A percentile compares a stretch with the other conserved stretches of the same genome.
These are phyloP conservation scores for Podospora conica DNA, from an alignment of 495 filamentous ascomycete genomes.

Conservation along the genomic window DNA sequence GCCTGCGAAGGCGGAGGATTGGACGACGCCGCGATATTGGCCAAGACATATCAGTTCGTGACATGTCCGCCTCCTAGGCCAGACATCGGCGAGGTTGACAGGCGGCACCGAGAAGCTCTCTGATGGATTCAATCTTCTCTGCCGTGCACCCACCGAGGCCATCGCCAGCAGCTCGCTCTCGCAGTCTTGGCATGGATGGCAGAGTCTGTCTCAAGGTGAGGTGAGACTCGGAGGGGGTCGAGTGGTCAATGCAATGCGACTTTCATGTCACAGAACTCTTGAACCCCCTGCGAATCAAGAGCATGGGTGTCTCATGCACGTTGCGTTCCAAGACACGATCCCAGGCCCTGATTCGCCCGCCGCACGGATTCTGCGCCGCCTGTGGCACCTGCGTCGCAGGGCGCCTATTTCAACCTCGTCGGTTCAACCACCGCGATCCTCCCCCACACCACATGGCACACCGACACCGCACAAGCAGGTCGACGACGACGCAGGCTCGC, in stretches of 20 bases:
- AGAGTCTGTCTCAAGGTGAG: conserved; percentile 20
- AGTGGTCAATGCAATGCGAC: conserved; percentile 29
- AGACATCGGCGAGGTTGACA: not conserved
- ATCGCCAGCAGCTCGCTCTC: conserved; percentile 5
- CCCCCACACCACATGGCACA: not conserved
- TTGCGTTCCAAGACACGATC: conserved; percentile 35
- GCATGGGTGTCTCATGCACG: conserved; percentile 34
- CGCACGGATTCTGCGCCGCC: conserved; percentile 25
- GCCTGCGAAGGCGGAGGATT: not conserved
- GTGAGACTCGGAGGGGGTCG: conserved; percentile 26
- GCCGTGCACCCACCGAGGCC: not conserved
- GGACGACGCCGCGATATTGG: not conserved
- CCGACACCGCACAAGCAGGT: not conserved
- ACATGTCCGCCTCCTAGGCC: too few species aligned
- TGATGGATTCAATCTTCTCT: not conserved
- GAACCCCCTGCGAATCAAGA: conserved; percentile 35
- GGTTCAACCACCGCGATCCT: not conserved
- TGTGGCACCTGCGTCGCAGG: conserved; percentile 39
- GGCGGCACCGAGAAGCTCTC: not conserved
- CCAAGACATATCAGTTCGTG: not conserved
- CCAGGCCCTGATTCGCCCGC: conserved; percentile 34
- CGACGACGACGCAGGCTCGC: too few species aligned
- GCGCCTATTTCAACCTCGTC: conserved; percentile 35
- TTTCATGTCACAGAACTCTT: conserved; percentile 29
- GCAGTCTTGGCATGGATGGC: conserved; percentile 19